Evolutionary conservation across 2,329 filamentous ascomycete genomes (phyloP).

Genomic region (Scedosporium boydii): DNA sequence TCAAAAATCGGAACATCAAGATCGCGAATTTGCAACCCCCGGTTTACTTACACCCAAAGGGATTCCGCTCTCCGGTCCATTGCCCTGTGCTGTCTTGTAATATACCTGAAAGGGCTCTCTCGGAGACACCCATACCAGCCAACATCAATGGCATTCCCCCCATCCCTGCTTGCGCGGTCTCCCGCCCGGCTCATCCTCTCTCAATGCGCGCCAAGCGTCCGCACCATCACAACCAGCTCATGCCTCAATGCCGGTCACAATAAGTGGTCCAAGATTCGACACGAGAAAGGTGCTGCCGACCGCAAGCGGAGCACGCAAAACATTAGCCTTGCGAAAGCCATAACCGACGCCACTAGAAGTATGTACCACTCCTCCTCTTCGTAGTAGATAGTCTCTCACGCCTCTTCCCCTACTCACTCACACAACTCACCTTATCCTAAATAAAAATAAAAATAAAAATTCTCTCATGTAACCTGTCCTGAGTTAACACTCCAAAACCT

Average conservation of each 20-base stretch:
- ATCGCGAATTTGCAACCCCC: no score
- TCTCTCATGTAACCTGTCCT: not conserved
- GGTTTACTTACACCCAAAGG: no score
- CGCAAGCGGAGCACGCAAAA: constrained; percentile 66
- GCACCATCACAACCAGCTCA: not conserved
- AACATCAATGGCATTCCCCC: not conserved
- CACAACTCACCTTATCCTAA: not conserved
- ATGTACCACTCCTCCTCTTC: constrained; percentile 14
- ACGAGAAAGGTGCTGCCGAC: constrained; percentile 86
- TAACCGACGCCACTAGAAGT: constrained; percentile 69
- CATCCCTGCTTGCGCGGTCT: not conserved
- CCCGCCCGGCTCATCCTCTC: not conserved
- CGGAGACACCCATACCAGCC: no score
- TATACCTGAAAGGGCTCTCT: no score
- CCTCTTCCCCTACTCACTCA: not conserved
- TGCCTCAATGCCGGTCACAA: constrained; percentile 70
- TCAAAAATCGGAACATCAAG: no score
- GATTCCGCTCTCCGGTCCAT: no score
- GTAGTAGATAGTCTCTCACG: not conserved
- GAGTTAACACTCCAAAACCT: not conserved
- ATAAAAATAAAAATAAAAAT: not conserved
- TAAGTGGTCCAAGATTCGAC: constrained; percentile 93
- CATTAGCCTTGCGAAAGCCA: constrained; percentile 57
- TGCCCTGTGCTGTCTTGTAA: no score
- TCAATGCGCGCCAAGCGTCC: not conserved